Evolutionary conservation across 305 asterid species (phyloP), one percentile per base, ranked within the genome.

Genomic region (Stenogyne calaminthoides): DNA sequence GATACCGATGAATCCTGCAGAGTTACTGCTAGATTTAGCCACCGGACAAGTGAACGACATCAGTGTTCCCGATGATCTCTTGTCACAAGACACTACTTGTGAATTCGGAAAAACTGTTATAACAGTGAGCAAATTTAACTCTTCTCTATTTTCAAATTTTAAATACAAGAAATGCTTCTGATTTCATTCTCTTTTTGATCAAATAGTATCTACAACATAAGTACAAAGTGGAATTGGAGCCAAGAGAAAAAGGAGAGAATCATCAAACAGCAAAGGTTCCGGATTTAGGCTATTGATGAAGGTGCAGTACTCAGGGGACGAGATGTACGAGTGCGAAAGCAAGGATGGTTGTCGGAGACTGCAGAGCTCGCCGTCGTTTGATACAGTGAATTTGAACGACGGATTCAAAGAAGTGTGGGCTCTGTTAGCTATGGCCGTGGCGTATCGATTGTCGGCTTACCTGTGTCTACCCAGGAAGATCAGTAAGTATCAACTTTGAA

Each of bases 1-100:
- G 65, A 88, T 94, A 20, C 85, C 89, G 0, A 94, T 94, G 97
- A 94, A 94, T 79, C 99, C 99, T 54, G 97, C 99, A n/a, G 99
- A 94, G 67, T 91, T 94, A 80, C 77, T 94, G 92, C 87, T 94
- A 7, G 97, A 94, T 78, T 71, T 94, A 68, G 97, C 97, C 27
- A 88, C 96, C 0, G 99, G 99, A 20, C 93, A 91, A 72, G 91
- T 90, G 54, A 84, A 84, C 15, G 96, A 89, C 71, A 88, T 94
- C 66, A 86, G 83, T 60, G 82, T 91, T 60, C 98, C 98, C 9
- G 91, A 88, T 34, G 93, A 91, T 12, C 69, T 47, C 19, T 47
- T 94, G 68, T 82, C 78, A 18, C 82, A 67, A 22, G 88, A 78
- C 46, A 75, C 19, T 10, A 47, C 78, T 22, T 75, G 74, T 4